Evolutionary conservation across 345 rosid genomes (phyloP).

Genomic region (Eucalyptus sp.): DNA sequence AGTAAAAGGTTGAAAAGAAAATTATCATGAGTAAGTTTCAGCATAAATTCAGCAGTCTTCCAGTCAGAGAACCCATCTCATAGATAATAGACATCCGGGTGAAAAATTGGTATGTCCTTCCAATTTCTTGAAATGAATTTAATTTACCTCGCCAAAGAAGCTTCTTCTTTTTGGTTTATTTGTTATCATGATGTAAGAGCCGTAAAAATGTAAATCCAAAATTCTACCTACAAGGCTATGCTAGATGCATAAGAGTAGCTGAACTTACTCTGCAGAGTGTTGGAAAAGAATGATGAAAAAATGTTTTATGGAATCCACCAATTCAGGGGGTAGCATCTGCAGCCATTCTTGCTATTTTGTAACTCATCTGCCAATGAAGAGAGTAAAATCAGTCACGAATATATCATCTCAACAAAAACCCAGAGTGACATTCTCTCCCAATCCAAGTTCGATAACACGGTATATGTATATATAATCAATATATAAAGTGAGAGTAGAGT

Average conservation of each 20-base stretch:
- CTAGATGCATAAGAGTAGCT: neutral
- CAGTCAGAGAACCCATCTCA: neutral
- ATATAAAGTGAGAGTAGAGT: neutral
- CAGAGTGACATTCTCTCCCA: neutral
- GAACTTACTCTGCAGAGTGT: conserved; percentile 57
- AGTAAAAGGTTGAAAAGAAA: neutral
- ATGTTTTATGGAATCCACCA: conserved; percentile 33
- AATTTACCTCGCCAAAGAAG: neutral
- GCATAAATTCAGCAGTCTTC: neutral
- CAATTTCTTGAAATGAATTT: neutral
- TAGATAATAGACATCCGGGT: neutral
- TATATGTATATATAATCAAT: no score
- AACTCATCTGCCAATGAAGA: conserved; percentile 44
- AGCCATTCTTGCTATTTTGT: conserved; percentile 52
- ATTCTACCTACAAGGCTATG: neutral
- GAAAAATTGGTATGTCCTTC: neutral
- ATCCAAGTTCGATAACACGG: neutral
- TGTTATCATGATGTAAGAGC: neutral
- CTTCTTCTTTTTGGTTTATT: neutral
- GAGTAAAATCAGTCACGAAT: conserved; percentile 3
- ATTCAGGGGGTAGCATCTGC: conserved; percentile 64
- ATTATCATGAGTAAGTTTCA: neutral
- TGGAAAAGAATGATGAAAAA: conserved; percentile 54
- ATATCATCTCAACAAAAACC: neutral
- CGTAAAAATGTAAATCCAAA: neutral